Conservation (phyloP, 1,139 yeast species). For the Martiniozyma asiatica region DNA sequence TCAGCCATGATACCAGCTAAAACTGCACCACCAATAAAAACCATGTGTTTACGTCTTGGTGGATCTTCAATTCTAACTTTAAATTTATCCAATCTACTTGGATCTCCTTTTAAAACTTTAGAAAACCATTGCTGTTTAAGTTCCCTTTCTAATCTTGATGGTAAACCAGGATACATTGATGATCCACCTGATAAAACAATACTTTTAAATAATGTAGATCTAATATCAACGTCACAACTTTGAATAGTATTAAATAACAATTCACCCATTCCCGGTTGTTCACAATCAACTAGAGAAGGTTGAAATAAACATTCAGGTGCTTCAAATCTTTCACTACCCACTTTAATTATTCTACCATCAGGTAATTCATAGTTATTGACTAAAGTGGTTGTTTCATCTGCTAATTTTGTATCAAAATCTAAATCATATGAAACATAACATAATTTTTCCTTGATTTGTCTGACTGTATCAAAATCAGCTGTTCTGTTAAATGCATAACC, state of each 20-base stretch:
- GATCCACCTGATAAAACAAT: slow-evolving; percentile 78
- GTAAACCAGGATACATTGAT: slow-evolving; percentile 97
- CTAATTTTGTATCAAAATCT: slow-evolving; percentile 74
- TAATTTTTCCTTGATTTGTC: slow-evolving; percentile 92
- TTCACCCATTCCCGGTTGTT: slow-evolving; percentile 96
- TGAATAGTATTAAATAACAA: slow-evolving; percentile 84
- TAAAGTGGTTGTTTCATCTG: slow-evolving; percentile 87
- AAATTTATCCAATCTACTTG: slow-evolving; percentile 77
- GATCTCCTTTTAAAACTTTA: slow-evolving; percentile 76
- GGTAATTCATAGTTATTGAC: slow-evolving; percentile 91
- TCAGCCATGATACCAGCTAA: slow-evolving; percentile 97
- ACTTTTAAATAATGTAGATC: slow-evolving; percentile 81
- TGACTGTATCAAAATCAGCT: slow-evolving; percentile 96
- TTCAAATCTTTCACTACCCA: slow-evolving; percentile 92
- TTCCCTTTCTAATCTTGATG: slow-evolving; percentile 90
- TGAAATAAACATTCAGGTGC: slow-evolving; percentile 98
- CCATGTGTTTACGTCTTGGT: slow-evolving; percentile 98
- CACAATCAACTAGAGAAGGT: slow-evolving; percentile 92
- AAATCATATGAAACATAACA: slow-evolving; percentile 93
- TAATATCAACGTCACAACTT: slow-evolving; percentile 85
- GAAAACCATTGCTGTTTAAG: slow-evolving; percentile 93
- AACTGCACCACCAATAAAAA: slow-evolving; percentile 97
- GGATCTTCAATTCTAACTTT: slow-evolving; percentile 95
- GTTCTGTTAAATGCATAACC: slow-evolving; percentile 98
- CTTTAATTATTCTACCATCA: slow-evolving; percentile 88